Percentiles rank a stretch among this genome's conserved stretches.
Conservation (phyloP, 2,329 filamentous ascomycete genomes). For the Diaporthe helianthi region DNA sequence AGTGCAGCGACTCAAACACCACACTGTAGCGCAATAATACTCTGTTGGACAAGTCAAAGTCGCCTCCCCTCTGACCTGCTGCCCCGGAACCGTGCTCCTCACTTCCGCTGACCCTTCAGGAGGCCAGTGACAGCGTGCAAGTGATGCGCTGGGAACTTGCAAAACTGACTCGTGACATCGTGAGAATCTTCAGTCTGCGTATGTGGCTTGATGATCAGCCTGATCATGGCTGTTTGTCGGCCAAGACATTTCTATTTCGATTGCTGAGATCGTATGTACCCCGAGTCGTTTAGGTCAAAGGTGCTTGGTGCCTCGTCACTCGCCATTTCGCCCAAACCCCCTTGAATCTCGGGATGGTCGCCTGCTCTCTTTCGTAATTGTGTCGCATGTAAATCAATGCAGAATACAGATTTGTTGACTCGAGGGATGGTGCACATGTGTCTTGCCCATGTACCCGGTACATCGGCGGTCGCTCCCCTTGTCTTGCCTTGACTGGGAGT, state of each 20-base stretch:
- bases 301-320: slow-evolving; percentile 16
- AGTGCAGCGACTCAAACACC: slow-evolving; percentile 28
- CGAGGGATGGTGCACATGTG: neutral
- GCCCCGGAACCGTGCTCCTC: slow-evolving; percentile 11
- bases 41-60: slow-evolving; percentile 26
- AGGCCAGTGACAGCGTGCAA: slow-evolving; percentile 17
- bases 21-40: slow-evolving; percentile 26
- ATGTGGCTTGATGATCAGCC: slow-evolving; percentile 18
- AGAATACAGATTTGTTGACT: slow-evolving; percentile 14
- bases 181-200: slow-evolving; percentile 22
- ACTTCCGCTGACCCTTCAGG: slow-evolving; percentile 23
- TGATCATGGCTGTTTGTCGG: neutral
- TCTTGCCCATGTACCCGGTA: slow-evolving; percentile 18
- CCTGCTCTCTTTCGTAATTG: slow-evolving; percentile 16
- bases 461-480: neutral
- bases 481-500: neutral
- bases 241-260: slow-evolving; percentile 15
- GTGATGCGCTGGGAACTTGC: slow-evolving; percentile 9
- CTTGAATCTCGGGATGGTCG: slow-evolving; percentile 19
- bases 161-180: slow-evolving; percentile 23
- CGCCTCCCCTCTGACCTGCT: slow-evolving; percentile 13
- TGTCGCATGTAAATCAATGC: slow-evolving; percentile 13
- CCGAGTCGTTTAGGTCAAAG: slow-evolving; percentile 6
- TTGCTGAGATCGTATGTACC: slow-evolving; percentile 5
- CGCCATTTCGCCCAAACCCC: slow-evolving; percentile 17